These are phyloP conservation scores for Stropharia rugosoannulata DNA, from an alignment of 768 basidiomycete species.

Conservation along the genomic window DNA sequence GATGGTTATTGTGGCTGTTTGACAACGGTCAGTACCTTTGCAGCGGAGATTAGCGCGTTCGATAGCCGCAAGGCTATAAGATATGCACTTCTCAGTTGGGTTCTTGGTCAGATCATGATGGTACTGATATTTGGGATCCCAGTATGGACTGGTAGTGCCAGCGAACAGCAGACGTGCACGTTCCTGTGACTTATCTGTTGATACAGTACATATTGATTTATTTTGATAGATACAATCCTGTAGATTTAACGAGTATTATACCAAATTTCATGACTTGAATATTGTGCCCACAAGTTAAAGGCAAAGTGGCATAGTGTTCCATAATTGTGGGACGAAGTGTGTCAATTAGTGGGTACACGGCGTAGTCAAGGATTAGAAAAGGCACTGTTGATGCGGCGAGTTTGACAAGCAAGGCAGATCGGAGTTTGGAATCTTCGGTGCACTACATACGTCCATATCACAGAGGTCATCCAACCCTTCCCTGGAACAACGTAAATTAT, in stretches of 20 bases:
- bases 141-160: constrained; percentile 43
- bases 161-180: constrained; percentile 49
- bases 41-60: constrained; percentile 70
- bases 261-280: no score
- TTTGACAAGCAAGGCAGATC: constrained; percentile 17
- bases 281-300: no score
- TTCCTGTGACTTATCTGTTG: constrained; percentile 26
- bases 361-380: no score
- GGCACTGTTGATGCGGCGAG: no score
- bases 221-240: neutral
- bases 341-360: no score
- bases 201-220: neutral
- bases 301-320: no score
- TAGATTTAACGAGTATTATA: no score
- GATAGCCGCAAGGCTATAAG: constrained; percentile 55
- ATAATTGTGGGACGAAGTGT: no score
- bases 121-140: constrained; percentile 73
- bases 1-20: constrained; percentile 97
- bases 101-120: constrained; percentile 65
- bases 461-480: constrained; percentile 7
- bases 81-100: constrained; percentile 72
- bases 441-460: constrained; percentile 11
- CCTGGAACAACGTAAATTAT: constrained; percentile 23
- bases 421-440: constrained; percentile 33
- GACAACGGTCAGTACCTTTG: constrained; percentile 93